Evolutionary conservation across 768 basidiomycete genomes (phyloP).

Genomic region (Tylopilus intermedius): DNA sequence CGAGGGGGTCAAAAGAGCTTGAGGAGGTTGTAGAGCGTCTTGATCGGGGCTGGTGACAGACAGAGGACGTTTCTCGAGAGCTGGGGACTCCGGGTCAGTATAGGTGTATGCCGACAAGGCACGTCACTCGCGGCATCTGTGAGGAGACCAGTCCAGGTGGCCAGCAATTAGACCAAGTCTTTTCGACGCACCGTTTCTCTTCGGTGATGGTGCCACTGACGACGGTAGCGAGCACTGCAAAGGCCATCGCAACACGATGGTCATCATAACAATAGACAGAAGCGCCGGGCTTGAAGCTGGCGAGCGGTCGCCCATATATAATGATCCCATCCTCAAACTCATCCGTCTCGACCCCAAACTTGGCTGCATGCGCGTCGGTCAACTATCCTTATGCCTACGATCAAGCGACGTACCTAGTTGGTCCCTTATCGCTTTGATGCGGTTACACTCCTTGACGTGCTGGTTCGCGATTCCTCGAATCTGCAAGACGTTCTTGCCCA

Average conservation of each 20-base stretch:
- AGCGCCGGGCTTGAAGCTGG: conserved; percentile 58
- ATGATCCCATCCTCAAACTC: conserved; percentile 93
- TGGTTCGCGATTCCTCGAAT: conserved; percentile 97
- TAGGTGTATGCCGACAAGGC: too few species aligned
- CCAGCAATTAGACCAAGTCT: conserved; percentile 65
- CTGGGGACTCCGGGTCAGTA: too few species aligned
- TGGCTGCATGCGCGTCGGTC: conserved; percentile 49
- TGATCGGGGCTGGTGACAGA: too few species aligned
- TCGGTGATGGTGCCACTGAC: conserved; percentile 76
- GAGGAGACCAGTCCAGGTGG: too few species aligned
- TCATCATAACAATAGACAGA: conserved; percentile 94
- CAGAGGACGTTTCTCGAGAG: too few species aligned
- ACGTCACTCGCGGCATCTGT: too few species aligned
- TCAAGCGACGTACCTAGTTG: conserved; percentile 64
- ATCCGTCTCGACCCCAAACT: conserved; percentile 89
- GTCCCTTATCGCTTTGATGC: conserved; percentile 95
- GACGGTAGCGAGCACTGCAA: conserved; percentile 79
- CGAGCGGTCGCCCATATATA: conserved; percentile 73
- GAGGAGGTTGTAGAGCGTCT: too few species aligned
- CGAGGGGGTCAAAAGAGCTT: too few species aligned
- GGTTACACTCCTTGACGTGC: conserved; percentile 96
- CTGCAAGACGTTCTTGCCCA: conserved; percentile 50
- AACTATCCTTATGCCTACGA: too few species aligned
- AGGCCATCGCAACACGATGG: conserved; percentile 98
- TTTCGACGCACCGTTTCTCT: conserved; percentile 97